Evolutionary conservation across 495 filamentous ascomycete genomes (phyloP).

Genomic region (Sordaria brevicollis): DNA sequence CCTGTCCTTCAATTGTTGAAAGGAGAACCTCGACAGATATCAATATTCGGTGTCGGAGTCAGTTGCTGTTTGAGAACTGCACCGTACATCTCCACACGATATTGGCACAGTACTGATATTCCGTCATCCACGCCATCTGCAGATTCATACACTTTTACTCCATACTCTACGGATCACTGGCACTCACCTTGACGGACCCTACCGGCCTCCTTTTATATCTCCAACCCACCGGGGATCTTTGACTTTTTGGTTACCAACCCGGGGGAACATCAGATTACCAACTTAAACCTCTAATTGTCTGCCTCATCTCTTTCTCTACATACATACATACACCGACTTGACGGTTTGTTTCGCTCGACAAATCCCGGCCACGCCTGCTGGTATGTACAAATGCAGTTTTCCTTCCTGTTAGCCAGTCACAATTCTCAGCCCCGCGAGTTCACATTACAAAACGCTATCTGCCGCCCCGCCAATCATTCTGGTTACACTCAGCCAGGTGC

Average conservation of each 20-base stretch:
- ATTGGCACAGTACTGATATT: not conserved
- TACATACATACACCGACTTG: not conserved
- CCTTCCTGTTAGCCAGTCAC: not conserved
- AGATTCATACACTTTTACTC: not conserved
- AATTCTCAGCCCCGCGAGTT: not conserved
- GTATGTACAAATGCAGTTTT: not conserved
- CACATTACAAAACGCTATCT: not conserved
- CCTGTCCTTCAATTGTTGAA: not conserved
- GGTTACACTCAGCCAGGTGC: not conserved
- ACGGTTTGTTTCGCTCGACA: not conserved
- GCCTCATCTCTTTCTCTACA: not conserved
- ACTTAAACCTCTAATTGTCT: not conserved
- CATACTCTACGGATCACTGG: not conserved
- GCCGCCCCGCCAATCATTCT: not conserved
- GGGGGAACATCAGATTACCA: not conserved
- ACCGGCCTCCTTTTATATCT: not conserved
- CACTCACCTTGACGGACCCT: not conserved
- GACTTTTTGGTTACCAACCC: not conserved
- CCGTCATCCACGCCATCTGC: not conserved
- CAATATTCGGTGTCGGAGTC: not conserved
- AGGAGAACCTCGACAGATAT: not conserved
- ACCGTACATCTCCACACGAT: not conserved
- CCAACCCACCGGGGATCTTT: not conserved
- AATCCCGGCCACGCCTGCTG: not conserved
- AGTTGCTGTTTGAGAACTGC: not conserved